Conservation (phyloP, 768 basidiomycete species). For the Panaeolus cyanescens region DNA sequence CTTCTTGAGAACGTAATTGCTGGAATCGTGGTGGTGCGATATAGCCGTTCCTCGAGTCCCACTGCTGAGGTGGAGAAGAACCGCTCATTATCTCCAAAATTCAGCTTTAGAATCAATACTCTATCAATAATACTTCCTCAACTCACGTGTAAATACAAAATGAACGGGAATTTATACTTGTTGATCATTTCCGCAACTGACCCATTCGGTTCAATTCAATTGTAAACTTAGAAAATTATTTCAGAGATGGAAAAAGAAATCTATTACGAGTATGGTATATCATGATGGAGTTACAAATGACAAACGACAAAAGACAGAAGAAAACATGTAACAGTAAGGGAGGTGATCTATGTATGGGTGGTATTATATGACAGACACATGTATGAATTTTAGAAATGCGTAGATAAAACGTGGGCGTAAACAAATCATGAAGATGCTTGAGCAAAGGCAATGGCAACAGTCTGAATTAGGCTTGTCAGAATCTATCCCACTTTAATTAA, state of each 20-base stretch:
- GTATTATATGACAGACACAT: not conserved
- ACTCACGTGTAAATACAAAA: not conserved
- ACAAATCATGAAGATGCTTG: slow-evolving; percentile 54
- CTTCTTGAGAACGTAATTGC: slow-evolving; percentile 19
- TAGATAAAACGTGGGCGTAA: slow-evolving; percentile 5
- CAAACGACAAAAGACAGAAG: slow-evolving; percentile 2
- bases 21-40: slow-evolving; percentile 33
- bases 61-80: slow-evolving; percentile 27
- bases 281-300: not conserved
- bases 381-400: not conserved
- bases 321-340: not conserved
- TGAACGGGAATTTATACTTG: not conserved
- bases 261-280: slow-evolving; percentile 16
- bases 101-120: slow-evolving; percentile 13
- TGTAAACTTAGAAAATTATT: not conserved
- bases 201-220: not conserved
- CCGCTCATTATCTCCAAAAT: not conserved
- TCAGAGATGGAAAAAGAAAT: slow-evolving; percentile 11
- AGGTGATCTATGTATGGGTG: not conserved
- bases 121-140: not conserved
- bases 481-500: not conserved
- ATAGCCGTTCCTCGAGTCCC: slow-evolving; percentile 28
- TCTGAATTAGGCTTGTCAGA: slow-evolving; percentile 40
- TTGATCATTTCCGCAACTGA: not conserved
- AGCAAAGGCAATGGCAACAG: slow-evolving; percentile 85